These are phyloP conservation scores for Coprinopsis strossmayeri DNA, from an alignment of 768 basidiomycete species.

Conservation along the genomic window DNA sequence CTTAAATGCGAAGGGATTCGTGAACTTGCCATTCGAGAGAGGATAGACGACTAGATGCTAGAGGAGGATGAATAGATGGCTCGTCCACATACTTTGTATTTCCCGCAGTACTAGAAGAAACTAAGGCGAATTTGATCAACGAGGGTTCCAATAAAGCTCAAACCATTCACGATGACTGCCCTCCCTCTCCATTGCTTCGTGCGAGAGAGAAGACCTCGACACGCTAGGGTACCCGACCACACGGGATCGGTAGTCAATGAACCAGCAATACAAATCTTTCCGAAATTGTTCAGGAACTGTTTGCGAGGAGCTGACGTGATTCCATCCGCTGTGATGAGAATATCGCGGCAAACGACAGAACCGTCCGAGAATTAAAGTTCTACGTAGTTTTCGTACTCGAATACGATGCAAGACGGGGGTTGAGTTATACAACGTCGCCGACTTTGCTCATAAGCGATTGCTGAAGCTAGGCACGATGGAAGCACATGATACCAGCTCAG, in stretches of 20 bases:
- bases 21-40: conserved; percentile 37
- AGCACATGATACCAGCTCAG: conserved; percentile 19
- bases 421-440: conserved; percentile 21
- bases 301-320: conserved; percentile 21
- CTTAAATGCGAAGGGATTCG: conserved; percentile 44
- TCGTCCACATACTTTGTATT: conserved; percentile 23
- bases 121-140: not conserved
- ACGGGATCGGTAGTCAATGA: conserved; percentile 20
- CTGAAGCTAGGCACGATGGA: conserved; percentile 43
- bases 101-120: conserved; percentile 22
- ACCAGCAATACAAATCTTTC: not conserved
- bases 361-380: conserved; percentile 20
- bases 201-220: conserved; percentile 28
- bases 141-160: not conserved
- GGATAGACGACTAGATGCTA: conserved; percentile 48
- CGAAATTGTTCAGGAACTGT: conserved; percentile 9
- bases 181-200: conserved; percentile 16
- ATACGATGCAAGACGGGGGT: conserved; percentile 36
- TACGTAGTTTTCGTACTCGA: conserved; percentile 14
- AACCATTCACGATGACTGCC: conserved; percentile 19
- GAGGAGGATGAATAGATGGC: not conserved
- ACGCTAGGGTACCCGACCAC: conserved; percentile 29
- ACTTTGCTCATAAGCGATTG: conserved; percentile 26
- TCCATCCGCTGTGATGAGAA: conserved; percentile 37
- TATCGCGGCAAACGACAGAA: conserved; percentile 22